Base-by-base conservation (phyloP, 2,329 filamentous ascomycete species). In the Fusarium udum region DNA sequence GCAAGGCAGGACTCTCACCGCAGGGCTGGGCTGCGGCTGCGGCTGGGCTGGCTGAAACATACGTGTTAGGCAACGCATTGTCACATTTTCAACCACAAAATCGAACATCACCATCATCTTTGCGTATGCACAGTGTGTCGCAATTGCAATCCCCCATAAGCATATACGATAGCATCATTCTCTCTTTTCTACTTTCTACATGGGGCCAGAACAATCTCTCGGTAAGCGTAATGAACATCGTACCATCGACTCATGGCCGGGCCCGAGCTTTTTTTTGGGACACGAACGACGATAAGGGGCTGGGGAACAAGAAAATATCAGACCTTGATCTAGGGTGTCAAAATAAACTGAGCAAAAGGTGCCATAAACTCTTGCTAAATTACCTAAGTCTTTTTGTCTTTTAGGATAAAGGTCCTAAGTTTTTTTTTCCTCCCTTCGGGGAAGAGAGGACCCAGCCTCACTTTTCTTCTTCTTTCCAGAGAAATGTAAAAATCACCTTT, bases 191-290 rank as follows among this genome's bases (percentile, higher is more conserved):
- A 26, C 26, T 22, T 36, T 45, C 36, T 53, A 51, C 42, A 43
- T 28, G 51, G 57, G 68, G 46, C 67, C 46, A 64, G 58, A 60
- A 66, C 48, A 61, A 55, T 61, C 52, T 48, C 48, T 36, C 53
- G 51, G 61, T 71, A 71, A 71, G 51, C 45, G 53, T 60, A 66
- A 51, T 60, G 36, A 52, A 22, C 15, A 69, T 74, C 71, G 62
- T 71, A 73, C 59, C 71, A 73, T 68, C 46, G 67, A 68, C 71
- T 64, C 71, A 62, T 68, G 65, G 22, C 45, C 36, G 34, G 71
- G 67, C 67, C 71, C 67, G 46, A 73, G 71, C 71, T 73, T 60
- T 67, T 60, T 69, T 73, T 62, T 46, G 51, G 42, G 28, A n/a
- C 32, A 60, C 45, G 59, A 69, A 60, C 45, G 28, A 69, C 48